Percentiles rank a stretch among this genome's conserved stretches.
These are phyloP conservation scores for Alternaria panax DNA, from an alignment of 2,329 filamentous ascomycete species.

Conservation along the genomic window DNA sequence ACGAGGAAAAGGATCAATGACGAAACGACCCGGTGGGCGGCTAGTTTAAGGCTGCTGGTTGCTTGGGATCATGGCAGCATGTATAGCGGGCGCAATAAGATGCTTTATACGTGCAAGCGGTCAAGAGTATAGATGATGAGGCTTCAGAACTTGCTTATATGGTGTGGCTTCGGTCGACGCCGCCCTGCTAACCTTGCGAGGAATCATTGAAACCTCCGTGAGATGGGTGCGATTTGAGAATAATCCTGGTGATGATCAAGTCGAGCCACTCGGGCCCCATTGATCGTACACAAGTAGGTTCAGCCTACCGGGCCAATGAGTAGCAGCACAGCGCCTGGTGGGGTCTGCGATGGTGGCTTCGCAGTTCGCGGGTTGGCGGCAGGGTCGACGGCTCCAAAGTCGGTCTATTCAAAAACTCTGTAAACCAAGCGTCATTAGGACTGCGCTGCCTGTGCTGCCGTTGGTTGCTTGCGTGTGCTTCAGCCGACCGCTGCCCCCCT, in stretches of 20 bases:
- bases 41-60: slow-evolving; percentile 23
- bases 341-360: slow-evolving; percentile 32
- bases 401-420: slow-evolving; percentile 17
- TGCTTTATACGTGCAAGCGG: slow-evolving; percentile 37
- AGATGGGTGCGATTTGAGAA: slow-evolving; percentile 29
- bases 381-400: slow-evolving; percentile 16
- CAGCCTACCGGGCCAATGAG: slow-evolving; percentile 31
- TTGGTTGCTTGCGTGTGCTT: slow-evolving; percentile 19
- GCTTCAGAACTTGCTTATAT: slow-evolving; percentile 22
- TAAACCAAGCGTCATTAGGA: slow-evolving; percentile 13
- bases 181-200: slow-evolving; percentile 32
- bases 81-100: slow-evolving; percentile 23
- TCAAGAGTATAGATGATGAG: slow-evolving; percentile 14
- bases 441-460: slow-evolving; percentile 12
- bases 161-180: slow-evolving; percentile 42
- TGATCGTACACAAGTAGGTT: slow-evolving; percentile 23
- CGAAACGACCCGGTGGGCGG: slow-evolving; percentile 19
- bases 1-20: slow-evolving; percentile 25
- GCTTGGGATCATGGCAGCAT: slow-evolving; percentile 23
- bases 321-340: slow-evolving; percentile 9
- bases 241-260: slow-evolving; percentile 42
- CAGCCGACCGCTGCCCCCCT: slow-evolving; percentile 34
- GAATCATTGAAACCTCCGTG: slow-evolving; percentile 39
- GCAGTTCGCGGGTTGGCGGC: slow-evolving; percentile 16
- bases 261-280: slow-evolving; percentile 41